phyloP scores from a whole-genome alignment of 2,329 filamentous ascomycete species.

The Fusarium chlamydosporum region DNA sequence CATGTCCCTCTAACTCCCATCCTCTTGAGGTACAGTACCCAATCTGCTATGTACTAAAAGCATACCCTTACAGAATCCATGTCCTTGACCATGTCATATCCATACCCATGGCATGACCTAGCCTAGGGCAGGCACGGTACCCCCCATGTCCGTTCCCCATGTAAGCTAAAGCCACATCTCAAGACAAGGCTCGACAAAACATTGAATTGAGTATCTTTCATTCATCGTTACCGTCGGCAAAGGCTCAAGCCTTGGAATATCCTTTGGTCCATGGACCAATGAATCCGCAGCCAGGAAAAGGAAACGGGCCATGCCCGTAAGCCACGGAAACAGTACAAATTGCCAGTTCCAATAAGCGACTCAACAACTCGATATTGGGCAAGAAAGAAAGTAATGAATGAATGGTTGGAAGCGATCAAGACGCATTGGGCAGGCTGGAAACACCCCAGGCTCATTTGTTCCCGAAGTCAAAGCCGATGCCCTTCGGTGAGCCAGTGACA shows the following conservation, averaged over 20 bases:
- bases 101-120: constrained; percentile 3
- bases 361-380: constrained; percentile 5
- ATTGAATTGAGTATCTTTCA: constrained; percentile 16
- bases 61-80: constrained; percentile 11
- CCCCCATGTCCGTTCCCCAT: constrained; percentile 18
- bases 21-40: not conserved
- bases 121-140: not conserved
- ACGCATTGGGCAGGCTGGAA: constrained; percentile 4
- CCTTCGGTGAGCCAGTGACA: not conserved
- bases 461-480: not conserved
- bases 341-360: constrained; percentile 26
- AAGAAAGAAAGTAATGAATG: not conserved
- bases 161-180: constrained; percentile 3
- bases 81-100: constrained; percentile 7
- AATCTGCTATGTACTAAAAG: not conserved
- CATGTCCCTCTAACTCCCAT: not conserved
- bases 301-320: constrained; percentile 13
- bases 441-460: not conserved
- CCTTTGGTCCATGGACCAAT: constrained; percentile 15
- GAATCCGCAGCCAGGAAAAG: not conserved
- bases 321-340: constrained; percentile 35
- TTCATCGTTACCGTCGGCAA: constrained; percentile 24
- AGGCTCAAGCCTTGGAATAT: constrained; percentile 6
- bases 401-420: constrained; percentile 1
- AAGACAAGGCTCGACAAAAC: constrained; percentile 17